A percentile compares a stretch with the other conserved stretches of the same genome.
Conservation (phyloP, 169 alveolate species). For the Plasmodium gonderi region DNA sequence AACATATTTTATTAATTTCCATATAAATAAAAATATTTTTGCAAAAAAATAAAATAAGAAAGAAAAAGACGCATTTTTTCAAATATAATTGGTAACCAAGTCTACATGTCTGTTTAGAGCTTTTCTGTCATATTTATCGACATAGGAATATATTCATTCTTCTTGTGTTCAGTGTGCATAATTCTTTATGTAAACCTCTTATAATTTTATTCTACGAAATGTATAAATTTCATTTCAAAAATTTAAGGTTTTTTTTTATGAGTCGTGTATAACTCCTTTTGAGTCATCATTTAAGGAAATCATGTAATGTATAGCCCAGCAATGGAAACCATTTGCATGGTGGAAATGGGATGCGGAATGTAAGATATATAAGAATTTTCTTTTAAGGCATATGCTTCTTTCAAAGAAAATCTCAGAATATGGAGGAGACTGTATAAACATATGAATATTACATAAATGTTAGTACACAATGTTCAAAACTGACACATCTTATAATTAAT, state of each 20-base stretch:
- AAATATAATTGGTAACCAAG: background rate
- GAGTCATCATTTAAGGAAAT: too few species aligned
- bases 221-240: background rate
- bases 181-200: background rate
- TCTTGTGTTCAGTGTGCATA: background rate
- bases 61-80: too few species aligned
- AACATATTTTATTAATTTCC: background rate
- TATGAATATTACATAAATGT: background rate
- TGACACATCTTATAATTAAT: background rate
- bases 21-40: background rate
- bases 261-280: background rate
- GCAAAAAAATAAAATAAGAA: background rate
- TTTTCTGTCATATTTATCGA: too few species aligned
- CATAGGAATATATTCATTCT: background rate
- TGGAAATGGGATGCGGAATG: too few species aligned
- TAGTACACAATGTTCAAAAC: too few species aligned
- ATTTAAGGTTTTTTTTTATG: background rate
- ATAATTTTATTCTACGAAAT: background rate
- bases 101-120: background rate
- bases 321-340: too few species aligned
- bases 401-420: background rate
- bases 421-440: background rate
- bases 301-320: too few species aligned
- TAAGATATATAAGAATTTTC: too few species aligned
- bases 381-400: background rate